phyloP scores from a whole-genome alignment of 2,329 filamentous ascomycete species.

The Cylindrodendrum hubeiense region DNA sequence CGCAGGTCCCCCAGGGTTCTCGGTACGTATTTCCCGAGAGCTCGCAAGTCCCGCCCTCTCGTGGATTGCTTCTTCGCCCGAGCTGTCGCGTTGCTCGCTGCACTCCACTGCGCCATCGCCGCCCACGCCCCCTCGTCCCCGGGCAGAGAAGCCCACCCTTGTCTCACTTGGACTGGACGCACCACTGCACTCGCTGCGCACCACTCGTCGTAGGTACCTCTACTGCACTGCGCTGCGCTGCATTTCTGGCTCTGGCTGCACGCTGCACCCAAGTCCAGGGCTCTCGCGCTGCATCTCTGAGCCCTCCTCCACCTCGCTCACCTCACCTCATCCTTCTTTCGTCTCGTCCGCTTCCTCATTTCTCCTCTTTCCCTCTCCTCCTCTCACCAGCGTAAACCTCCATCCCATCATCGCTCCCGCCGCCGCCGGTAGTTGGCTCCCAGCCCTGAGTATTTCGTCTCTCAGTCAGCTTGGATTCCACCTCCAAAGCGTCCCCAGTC shows the following conservation, averaged over 20 bases:
- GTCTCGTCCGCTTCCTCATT: conserved; percentile 33
- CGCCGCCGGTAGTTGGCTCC: background rate
- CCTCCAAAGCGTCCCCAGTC: conserved; percentile 9
- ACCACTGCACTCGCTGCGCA: conserved; percentile 1
- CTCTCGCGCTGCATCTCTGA: conserved; percentile 15
- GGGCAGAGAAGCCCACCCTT: conserved; percentile 6
- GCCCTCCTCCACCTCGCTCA: conserved; percentile 33
- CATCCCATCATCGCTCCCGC: conserved; percentile 17
- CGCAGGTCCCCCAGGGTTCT: background rate
- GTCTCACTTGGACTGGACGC: conserved; percentile 4
- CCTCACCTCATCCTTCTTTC: conserved; percentile 40
- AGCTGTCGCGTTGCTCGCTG: conserved; percentile 20
- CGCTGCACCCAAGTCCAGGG: conserved; percentile 18
- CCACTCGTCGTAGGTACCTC: background rate
- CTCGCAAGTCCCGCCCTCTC: conserved; percentile 4
- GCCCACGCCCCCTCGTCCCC: conserved; percentile 17
- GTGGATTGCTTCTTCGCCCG: conserved; percentile 11
- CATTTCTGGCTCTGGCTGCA: conserved; percentile 4
- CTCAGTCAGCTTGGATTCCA: background rate
- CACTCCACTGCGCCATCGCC: conserved; percentile 27
- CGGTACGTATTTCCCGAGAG: conserved; percentile 2
- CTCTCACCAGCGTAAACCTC: conserved; percentile 13
- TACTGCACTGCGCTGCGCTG: background rate
- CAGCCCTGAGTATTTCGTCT: background rate
- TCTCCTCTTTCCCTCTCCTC: conserved; percentile 26